Percentiles rank a stretch among this genome's conserved stretches.
These are phyloP conservation scores for Spergularia marina DNA, from an alignment of 148 eudicot species.

Conservation along the genomic window DNA sequence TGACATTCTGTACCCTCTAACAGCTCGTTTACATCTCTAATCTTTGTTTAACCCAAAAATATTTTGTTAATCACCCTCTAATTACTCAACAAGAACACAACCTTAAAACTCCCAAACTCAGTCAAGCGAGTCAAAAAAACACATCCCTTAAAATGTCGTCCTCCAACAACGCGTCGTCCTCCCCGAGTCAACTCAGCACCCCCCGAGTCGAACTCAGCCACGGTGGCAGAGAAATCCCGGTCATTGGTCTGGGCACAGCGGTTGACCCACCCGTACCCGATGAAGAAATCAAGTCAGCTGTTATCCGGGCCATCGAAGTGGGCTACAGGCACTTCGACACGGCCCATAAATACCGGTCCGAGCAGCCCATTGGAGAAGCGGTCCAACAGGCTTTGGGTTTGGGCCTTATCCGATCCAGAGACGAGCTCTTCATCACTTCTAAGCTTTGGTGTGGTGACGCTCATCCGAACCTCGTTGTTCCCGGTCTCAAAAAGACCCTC, in stretches of 20 bases:
- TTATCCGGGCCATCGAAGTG: constrained; percentile 41
- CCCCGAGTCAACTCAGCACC: constrained; percentile 7
- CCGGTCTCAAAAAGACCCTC: constrained; percentile 44
- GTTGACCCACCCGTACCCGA: constrained; percentile 41
- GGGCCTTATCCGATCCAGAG: constrained; percentile 50
- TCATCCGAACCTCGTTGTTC: constrained; percentile 44
- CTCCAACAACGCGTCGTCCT: no score
- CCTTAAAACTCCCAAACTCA: no score
- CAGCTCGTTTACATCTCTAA: no score
- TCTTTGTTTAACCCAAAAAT: no score
- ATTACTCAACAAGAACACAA: no score
- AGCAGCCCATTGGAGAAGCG: constrained; percentile 50
- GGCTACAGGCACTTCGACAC: constrained; percentile 66
- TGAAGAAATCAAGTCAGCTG: constrained; percentile 33
- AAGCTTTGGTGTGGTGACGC: constrained; percentile 56
- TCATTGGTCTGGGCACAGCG: constrained; percentile 49
- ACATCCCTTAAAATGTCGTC: neutral
- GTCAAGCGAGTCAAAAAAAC: neutral
- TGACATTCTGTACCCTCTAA: no score
- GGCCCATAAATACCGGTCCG: constrained; percentile 45
- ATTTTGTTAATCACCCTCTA: no score
- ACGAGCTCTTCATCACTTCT: constrained; percentile 60
- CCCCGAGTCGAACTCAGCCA: constrained; percentile 28
- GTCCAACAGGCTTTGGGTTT: constrained; percentile 37
- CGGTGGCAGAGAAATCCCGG: constrained; percentile 35